phyloP scores from a whole-genome alignment of 1,139 yeast genomes.

The Suhomyces yuchorum region DNA sequence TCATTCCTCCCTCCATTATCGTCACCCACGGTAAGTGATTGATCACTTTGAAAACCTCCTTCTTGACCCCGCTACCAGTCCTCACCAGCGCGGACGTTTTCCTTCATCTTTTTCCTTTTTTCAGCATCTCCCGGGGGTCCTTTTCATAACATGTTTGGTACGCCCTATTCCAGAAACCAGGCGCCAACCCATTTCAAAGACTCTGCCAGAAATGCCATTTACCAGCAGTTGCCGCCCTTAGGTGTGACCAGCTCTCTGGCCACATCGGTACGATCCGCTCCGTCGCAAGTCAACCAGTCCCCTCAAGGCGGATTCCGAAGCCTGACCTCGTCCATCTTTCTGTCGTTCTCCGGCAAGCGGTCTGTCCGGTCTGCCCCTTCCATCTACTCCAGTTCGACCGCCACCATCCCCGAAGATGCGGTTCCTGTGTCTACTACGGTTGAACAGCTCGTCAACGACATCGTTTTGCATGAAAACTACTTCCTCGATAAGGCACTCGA shows the following conservation, averaged over 20 bases:
- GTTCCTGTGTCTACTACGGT: slow-evolving; percentile 48
- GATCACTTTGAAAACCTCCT: too few relatives aligned
- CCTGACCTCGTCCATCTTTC: slow-evolving; percentile 37
- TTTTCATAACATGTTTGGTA: slow-evolving; percentile 37
- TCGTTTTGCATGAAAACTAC: slow-evolving; percentile 43
- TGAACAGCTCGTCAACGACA: slow-evolving; percentile 49
- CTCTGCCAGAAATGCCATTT: slow-evolving; percentile 49
- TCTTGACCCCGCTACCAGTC: too few relatives aligned
- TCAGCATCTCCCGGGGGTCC: background rate
- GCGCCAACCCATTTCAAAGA: slow-evolving; percentile 50
- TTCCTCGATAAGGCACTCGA: slow-evolving; percentile 23
- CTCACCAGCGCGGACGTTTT: too few relatives aligned
- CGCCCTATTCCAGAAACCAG: slow-evolving; percentile 39
- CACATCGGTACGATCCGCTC: slow-evolving; percentile 21
- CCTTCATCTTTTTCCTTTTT: background rate
- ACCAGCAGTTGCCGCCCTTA: slow-evolving; percentile 44
- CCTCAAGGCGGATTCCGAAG: slow-evolving; percentile 24
- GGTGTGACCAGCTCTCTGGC: slow-evolving; percentile 29
- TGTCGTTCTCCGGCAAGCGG: slow-evolving; percentile 34
- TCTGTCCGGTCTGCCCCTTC: slow-evolving; percentile 50
- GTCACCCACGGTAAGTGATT: too few relatives aligned
- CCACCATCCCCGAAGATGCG: slow-evolving; percentile 51
- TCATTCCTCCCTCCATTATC: background rate
- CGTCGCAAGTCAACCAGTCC: slow-evolving; percentile 15
- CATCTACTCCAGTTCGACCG: slow-evolving; percentile 44